A percentile compares a stretch with the other conserved stretches of the same genome.
Evolutionary conservation across 2,329 filamentous ascomycete species (phyloP).

Genomic region (Colletotrichum noveboracense): DNA sequence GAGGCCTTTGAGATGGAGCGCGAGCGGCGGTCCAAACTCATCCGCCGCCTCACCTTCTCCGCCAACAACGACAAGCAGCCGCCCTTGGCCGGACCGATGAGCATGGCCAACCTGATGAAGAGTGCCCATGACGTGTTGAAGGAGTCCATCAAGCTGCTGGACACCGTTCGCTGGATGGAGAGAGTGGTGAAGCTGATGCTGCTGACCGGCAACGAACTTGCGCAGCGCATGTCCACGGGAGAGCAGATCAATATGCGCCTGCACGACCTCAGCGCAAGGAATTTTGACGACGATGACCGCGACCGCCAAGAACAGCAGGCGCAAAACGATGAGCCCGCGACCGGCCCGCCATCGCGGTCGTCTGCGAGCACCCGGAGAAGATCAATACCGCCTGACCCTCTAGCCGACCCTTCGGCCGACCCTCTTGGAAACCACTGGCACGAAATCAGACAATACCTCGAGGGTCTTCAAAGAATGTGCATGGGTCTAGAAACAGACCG

Average conservation of each 20-base stretch:
- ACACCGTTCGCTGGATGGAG: slow-evolving; percentile 54
- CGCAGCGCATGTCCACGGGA: slow-evolving; percentile 30
- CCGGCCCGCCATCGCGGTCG: slow-evolving; percentile 5
- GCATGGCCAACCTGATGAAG: slow-evolving; percentile 53
- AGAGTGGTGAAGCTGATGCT: slow-evolving; percentile 48
- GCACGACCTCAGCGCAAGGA: not conserved
- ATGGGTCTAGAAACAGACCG: slow-evolving; percentile 50
- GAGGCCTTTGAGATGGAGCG: slow-evolving; percentile 31
- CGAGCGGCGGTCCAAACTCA: slow-evolving; percentile 27
- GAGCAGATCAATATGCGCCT: slow-evolving; percentile 19
- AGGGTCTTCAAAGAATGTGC: slow-evolving; percentile 47
- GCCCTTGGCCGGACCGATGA: slow-evolving; percentile 36
- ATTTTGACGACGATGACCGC: not conserved
- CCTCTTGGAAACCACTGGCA: slow-evolving; percentile 45
- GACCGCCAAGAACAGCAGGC: slow-evolving; percentile 12
- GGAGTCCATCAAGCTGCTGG: slow-evolving; percentile 48
- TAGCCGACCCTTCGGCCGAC: slow-evolving; percentile 22
- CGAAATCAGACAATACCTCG: slow-evolving; percentile 51
- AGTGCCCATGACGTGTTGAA: slow-evolving; percentile 51
- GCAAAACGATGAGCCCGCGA: slow-evolving; percentile 15
- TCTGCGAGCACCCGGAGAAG: slow-evolving; percentile 4
- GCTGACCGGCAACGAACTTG: slow-evolving; percentile 47
- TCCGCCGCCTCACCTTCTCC: not conserved
- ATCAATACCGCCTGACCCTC: not conserved
- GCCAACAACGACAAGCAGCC: slow-evolving; percentile 8